Base-by-base conservation (phyloP, 2,329 filamentous ascomycete genomes). In the Drechslera avenae region DNA sequence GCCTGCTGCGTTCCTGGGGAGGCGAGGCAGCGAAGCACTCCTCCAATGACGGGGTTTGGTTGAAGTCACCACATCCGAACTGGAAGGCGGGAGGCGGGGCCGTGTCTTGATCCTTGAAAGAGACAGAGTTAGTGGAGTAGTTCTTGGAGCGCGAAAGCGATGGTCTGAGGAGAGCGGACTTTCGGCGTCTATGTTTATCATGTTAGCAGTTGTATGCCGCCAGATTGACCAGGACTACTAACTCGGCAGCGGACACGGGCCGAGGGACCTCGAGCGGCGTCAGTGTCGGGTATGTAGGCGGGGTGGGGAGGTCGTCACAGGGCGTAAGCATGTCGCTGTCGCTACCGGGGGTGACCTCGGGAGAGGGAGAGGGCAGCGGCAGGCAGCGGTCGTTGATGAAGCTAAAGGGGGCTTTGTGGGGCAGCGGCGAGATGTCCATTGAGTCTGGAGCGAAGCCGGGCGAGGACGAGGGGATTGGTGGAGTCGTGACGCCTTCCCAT, bases 371-470 rank as follows among this genome's bases (percentile, higher is more conserved):
- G 23, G 85, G 82, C 46, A 90, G 75, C 26, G 85, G 82, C 44
- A 90, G 75, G 59, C 88, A 86, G 56, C 89, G 79, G 60, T 88
- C 81, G 23, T 80, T 73, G 39, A 78, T 69, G 57, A 81, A 77
- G 73, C 75, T 81, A 67, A 85, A 91, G 10, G 88, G 82, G 23
- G 83, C 79, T 79, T 96, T 97, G 79, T 96, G 91, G 36, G 53
- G 92, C 33, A 97, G 77, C 32, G 94, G 93, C 36, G 93, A 97
- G 73, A 97, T 86, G 68, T 97, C 92, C 91, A 97, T 96, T 48
- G 85, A 81, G 72, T 96, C 91, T 54, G 84, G 82, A 46, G 81
- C 75, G 30, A 83, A 82, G 47, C 84, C 85, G 5, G 92, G 91
- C 36, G 93, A 96, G 5, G 92, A 97, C 1, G 90, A 89, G 17